Base-by-base conservation (phyloP, 2,329 filamentous ascomycete species). In the Capronia epimyces region DNA sequence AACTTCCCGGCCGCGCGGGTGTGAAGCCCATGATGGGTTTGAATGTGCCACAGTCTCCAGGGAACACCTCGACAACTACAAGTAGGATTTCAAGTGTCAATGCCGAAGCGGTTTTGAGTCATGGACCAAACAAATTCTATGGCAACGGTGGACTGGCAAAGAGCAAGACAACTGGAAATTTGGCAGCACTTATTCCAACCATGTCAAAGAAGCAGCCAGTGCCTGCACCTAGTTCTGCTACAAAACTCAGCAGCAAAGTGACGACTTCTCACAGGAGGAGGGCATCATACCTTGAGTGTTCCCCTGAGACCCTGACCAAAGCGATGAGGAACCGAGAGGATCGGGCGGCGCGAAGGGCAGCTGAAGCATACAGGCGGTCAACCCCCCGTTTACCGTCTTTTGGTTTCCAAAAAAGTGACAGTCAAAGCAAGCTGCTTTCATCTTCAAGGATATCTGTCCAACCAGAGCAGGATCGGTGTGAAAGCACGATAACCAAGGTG, bases 91-190 rank as follows among this genome's bases (percentile, higher is more conserved):
- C 53, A 8, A 56, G 50, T 29, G 29, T 55, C 24, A 57, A 58
- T 39, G 52, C 49, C 20, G 55, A 60, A 39, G 48, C 51, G 37
- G 41, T 43, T 6, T 36, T 56, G 18, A 48, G 43, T 12, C 49
- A 13, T 3, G 18, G 18, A 13, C 43, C 54, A 3, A 49, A 34
- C 8, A 2, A 18, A 8, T 47, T 56, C 27, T 52, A 56, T 36
- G 55, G 55, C 7, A 43, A 49, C 21, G 44, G 47, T n/a, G 32
- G 20, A 22, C 27, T 60, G 18, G 32, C 53, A 15, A 58, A 60
- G 32, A 60, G 57, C 40, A 60, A 58, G 42, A 58, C 57, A 12
- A 60, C 57, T 3, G 53, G 57, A 12, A 55, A 60, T 20, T 31
- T 59, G 18, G 46, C 49, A 8, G 49, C 53, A 9, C 32, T 57